These are phyloP conservation scores for Ganoderma leucocontextum DNA, from an alignment of 1,284 basidiomycete species.

Conservation along the genomic window DNA sequence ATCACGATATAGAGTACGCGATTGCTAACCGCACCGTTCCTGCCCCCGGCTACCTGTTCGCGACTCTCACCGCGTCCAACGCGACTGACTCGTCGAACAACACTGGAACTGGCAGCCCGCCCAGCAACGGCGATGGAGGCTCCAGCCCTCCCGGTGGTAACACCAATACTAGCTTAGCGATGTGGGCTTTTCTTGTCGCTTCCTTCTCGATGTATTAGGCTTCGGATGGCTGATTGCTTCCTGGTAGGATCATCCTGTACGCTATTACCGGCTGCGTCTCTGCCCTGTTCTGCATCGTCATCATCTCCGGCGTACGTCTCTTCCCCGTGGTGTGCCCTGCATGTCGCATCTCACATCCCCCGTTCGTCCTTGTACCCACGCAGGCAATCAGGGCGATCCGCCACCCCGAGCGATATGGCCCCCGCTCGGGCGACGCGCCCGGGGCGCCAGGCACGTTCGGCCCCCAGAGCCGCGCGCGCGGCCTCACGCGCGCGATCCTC, in stretches of 20 bases:
- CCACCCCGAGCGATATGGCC: constrained; percentile 92
- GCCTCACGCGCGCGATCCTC: constrained; percentile 88
- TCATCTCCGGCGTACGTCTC: constrained; percentile 77
- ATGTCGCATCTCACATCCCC: background rate
- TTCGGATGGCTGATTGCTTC: constrained; percentile 4
- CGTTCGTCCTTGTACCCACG: constrained; percentile 17
- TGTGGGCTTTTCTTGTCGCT: constrained; percentile 53
- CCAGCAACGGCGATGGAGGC: constrained; percentile 32
- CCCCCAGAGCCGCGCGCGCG: constrained; percentile 76
- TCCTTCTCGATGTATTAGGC: constrained; percentile 2
- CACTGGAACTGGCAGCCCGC: constrained; percentile 15
- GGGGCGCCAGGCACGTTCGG: constrained; percentile 42
- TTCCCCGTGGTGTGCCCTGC: no score
- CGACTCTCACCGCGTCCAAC: constrained; percentile 73
- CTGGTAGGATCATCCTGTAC: constrained; percentile 82
- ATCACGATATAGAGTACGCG: constrained; percentile 57
- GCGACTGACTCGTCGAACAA: constrained; percentile 50
- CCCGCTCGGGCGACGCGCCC: constrained; percentile 56
- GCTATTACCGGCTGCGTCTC: constrained; percentile 88
- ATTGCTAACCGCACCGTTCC: constrained; percentile 51
- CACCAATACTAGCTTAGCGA: constrained; percentile 72
- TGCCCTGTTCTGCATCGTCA: constrained; percentile 81
- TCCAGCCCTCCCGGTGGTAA: constrained; percentile 27
- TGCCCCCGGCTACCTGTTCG: constrained; percentile 69
- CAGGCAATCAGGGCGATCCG: constrained; percentile 84